A percentile compares a stretch with the other conserved stretches of the same genome.
These are phyloP conservation scores for Lippia alba DNA, from an alignment of 305 asterid genomes.

Conservation along the genomic window DNA sequence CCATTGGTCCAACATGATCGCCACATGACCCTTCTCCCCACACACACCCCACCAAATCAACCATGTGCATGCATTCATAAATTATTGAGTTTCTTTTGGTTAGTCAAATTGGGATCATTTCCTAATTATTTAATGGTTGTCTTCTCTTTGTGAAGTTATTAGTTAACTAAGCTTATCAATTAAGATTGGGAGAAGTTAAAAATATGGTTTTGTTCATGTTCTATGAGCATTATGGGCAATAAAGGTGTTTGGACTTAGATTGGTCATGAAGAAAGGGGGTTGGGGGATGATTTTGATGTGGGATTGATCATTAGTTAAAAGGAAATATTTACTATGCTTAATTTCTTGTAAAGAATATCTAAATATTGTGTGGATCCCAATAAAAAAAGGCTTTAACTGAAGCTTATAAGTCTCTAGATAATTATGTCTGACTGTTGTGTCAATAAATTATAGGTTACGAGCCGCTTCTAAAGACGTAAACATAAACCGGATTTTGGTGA, in stretches of 20 bases:
- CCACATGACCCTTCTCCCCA: conserved; percentile 41
- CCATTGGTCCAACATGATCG: conserved; percentile 43
- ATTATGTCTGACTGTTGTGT: no score
- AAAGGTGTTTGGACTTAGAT: conserved; percentile 20
- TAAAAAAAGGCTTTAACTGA: no score
- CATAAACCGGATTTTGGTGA: no score
- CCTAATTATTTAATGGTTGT: conserved; percentile 30
- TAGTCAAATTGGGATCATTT: conserved; percentile 35
- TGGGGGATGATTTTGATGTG: not conserved
- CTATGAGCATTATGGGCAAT: conserved; percentile 29
- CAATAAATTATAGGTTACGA: no score
- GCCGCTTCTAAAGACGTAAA: no score
- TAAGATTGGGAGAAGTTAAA: not conserved
- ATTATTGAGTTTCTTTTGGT: conserved; percentile 20
- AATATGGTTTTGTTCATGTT: conserved; percentile 20
- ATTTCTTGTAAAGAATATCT: no score
- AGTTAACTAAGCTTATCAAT: conserved; percentile 23
- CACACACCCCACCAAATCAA: conserved; percentile 46
- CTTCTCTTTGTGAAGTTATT: not conserved
- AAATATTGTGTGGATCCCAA: no score
- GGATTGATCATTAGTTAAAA: not conserved
- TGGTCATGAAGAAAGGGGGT: conserved; percentile 26
- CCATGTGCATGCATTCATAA: conserved; percentile 43
- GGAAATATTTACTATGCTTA: no score
- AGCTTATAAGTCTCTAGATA: no score